Evolutionary conservation across 2,329 filamentous ascomycete species (phyloP).

Genomic region (Anisogramma anomala): DNA sequence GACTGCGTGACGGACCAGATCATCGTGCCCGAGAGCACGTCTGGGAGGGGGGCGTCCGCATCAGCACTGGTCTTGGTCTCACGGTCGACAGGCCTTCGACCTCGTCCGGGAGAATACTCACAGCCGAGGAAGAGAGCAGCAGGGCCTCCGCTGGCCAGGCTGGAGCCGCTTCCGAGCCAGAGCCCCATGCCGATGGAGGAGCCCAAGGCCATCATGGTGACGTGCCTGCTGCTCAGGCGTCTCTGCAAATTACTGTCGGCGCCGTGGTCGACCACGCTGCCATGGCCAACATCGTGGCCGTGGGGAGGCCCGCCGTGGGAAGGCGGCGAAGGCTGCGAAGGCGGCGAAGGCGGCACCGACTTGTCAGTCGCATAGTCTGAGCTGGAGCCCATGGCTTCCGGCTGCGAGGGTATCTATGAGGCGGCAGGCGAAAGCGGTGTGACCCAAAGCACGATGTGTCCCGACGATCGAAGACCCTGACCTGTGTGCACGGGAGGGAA

Average conservation of each 20-base stretch:
- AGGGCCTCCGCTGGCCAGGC: conserved; percentile 29
- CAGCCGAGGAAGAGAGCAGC: conserved; percentile 34
- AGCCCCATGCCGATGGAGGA: conserved; percentile 35
- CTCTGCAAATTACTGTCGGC: conserved; percentile 24
- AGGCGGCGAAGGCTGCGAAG: background rate
- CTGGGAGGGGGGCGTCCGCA: background rate
- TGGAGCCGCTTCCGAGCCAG: conserved; percentile 34
- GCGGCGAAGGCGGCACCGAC: conserved; percentile 5
- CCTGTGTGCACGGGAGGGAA: background rate
- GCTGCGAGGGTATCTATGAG: background rate
- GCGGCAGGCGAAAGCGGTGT: background rate
- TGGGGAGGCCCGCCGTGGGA: background rate
- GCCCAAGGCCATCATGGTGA: conserved; percentile 42
- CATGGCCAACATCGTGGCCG: background rate
- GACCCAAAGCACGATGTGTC: background rate
- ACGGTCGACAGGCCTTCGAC: background rate
- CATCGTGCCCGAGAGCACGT: conserved; percentile 32
- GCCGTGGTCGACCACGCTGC: conserved; percentile 9
- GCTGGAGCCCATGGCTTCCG: conserved; percentile 11
- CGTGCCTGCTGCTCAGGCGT: conserved; percentile 32
- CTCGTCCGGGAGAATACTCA: conserved; percentile 3
- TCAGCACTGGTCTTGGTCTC: background rate
- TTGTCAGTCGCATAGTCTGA: conserved; percentile 9
- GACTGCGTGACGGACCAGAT: conserved; percentile 35
- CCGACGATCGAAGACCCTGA: background rate